A percentile compares a stretch with the other conserved stretches of the same genome.
phyloP scores from a whole-genome alignment of 2,329 filamentous ascomycete genomes.

The Hyphodiscus sp. region DNA sequence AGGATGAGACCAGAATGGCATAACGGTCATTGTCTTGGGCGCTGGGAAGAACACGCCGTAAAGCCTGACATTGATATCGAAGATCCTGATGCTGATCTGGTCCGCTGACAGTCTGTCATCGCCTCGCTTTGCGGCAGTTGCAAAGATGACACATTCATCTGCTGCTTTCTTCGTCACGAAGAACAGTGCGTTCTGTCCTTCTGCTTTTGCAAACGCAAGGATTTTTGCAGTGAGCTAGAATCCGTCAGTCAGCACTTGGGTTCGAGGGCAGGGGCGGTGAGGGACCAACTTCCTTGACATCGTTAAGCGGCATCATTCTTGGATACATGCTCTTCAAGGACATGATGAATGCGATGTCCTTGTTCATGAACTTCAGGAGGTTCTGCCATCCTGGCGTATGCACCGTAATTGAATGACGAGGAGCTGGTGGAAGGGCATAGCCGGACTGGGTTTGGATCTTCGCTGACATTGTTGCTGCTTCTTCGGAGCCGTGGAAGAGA shows the following conservation, averaged over 20 bases:
- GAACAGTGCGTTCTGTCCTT: conserved; percentile 10
- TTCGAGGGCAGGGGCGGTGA: neutral
- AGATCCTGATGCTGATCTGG: conserved; percentile 13
- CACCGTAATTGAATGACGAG: conserved; percentile 23
- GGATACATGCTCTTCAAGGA: conserved; percentile 21
- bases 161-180: conserved; percentile 14
- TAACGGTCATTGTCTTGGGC: conserved; percentile 30
- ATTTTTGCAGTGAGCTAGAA: conserved; percentile 8
- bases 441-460: conserved; percentile 15
- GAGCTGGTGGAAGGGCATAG: conserved; percentile 17
- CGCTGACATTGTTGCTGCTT: conserved; percentile 14
- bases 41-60: conserved; percentile 39
- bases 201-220: conserved; percentile 2
- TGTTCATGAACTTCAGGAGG: conserved; percentile 12
- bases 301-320: conserved; percentile 16
- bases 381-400: conserved; percentile 20
- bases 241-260: neutral
- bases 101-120: conserved; percentile 7
- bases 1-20: conserved; percentile 40
- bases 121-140: conserved; percentile 7
- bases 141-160: conserved; percentile 15
- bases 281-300: conserved; percentile 18
- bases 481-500: neutral
- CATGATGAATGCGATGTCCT: conserved; percentile 12
- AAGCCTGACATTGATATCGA: conserved; percentile 29